These are phyloP conservation scores for Litsea cubeba DNA, from an alignment of 164 flowering plant species.

Conservation along the genomic window DNA sequence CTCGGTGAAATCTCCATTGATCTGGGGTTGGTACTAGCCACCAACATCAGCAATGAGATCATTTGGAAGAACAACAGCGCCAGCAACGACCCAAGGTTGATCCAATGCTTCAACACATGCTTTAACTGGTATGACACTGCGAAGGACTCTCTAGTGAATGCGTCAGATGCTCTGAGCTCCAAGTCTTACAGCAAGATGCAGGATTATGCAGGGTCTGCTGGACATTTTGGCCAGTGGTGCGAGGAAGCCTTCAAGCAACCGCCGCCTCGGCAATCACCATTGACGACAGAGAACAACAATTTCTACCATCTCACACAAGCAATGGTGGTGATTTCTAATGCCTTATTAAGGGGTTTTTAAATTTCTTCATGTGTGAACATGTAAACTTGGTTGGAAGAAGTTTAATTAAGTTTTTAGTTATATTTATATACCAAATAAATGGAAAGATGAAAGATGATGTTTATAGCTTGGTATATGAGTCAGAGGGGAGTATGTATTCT, in stretches of 20 bases:
- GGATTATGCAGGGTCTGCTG: neutral
- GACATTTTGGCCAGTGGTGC: neutral
- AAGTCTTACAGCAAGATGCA: neutral
- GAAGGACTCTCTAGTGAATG: neutral
- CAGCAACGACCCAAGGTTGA: neutral
- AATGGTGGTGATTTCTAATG: neutral
- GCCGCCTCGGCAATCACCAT: neutral
- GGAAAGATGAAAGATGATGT: neutral
- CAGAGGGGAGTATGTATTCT: too few species aligned
- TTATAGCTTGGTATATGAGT: neutral
- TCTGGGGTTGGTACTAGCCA: neutral
- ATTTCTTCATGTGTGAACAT: neutral
- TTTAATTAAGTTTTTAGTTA: neutral
- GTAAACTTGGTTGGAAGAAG: neutral
- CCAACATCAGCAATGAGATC: neutral
- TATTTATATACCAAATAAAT: neutral
- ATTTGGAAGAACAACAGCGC: neutral
- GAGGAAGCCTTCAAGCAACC: neutral
- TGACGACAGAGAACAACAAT: neutral
- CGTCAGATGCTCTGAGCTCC: neutral
- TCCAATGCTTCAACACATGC: neutral
- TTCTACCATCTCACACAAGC: neutral
- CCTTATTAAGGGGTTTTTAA: neutral
- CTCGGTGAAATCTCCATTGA: neutral
- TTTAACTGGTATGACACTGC: neutral